phyloP scores from a whole-genome alignment of 257 asterid species.

The Solanum peruvianum region DNA sequence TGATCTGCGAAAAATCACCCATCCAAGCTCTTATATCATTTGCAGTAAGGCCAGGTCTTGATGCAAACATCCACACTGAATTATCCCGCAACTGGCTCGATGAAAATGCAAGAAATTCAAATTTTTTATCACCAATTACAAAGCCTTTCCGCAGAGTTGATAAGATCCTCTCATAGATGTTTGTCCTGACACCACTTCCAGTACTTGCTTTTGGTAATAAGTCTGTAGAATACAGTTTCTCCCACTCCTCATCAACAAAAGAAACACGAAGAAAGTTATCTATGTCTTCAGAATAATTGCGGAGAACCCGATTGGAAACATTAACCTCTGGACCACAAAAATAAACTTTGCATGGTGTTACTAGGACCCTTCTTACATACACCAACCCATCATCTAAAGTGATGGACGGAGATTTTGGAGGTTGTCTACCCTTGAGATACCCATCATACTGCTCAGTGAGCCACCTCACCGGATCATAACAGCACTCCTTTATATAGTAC shows the following conservation, averaged over 20 bases:
- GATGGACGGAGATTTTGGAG: constrained; percentile 54
- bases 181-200: constrained; percentile 30
- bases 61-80: constrained; percentile 91
- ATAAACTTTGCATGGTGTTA: constrained; percentile 77
- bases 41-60: constrained; percentile 29
- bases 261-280: constrained; percentile 86
- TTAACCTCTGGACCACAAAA: constrained; percentile 78
- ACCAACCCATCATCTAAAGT: constrained; percentile 63
- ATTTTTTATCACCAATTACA: constrained; percentile 53
- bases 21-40: constrained; percentile 63
- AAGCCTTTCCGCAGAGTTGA: constrained; percentile 56
- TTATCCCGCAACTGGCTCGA: constrained; percentile 84
- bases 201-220: constrained; percentile 28
- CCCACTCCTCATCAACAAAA: constrained; percentile 86
- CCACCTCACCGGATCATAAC: constrained; percentile 76
- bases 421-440: constrained; percentile 19
- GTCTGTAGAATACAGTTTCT: constrained; percentile 53
- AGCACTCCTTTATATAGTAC: constrained; percentile 51
- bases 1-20: constrained; percentile 65
- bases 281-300: constrained; percentile 31
- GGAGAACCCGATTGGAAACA: constrained; percentile 73
- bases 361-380: constrained; percentile 70
- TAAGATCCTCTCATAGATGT: constrained; percentile 51
- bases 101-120: constrained; percentile 88
- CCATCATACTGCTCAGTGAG: constrained; percentile 36